Conservation (phyloP, 192 early-diverging fungal species). For the Coemansia sp. region DNA sequence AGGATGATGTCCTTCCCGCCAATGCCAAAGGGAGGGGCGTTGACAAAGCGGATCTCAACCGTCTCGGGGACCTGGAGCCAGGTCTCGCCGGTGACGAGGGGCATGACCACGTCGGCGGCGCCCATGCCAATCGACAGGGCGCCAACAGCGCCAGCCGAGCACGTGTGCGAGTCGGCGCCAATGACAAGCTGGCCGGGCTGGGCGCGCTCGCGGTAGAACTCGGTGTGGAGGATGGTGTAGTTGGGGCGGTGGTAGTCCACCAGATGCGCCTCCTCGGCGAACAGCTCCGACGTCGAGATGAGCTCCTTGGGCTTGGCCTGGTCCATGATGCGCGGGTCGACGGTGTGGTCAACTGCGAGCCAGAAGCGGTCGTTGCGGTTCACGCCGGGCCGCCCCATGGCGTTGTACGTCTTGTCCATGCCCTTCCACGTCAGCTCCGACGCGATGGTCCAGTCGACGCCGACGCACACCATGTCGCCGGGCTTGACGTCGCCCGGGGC, state of each 20-base stretch:
- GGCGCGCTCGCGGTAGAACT: conserved; percentile 83
- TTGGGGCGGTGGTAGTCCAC: conserved; percentile 77
- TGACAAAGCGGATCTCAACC: conserved; percentile 75
- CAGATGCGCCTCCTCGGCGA: conserved; percentile 73
- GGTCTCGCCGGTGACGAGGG: conserved; percentile 82
- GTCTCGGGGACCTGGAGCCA: conserved; percentile 85
- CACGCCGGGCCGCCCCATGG: conserved; percentile 73
- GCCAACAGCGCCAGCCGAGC: conserved; percentile 79
- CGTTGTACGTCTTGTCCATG: conserved; percentile 84
- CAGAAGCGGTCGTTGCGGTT: conserved; percentile 83
- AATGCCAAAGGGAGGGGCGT: conserved; percentile 75
- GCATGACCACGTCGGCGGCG: conserved; percentile 82
- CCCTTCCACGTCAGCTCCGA: conserved; percentile 85
- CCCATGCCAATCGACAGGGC: conserved; percentile 81
- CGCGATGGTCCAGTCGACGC: conserved; percentile 82
- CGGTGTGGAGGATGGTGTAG: conserved; percentile 81
- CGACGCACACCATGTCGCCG: conserved; percentile 81
- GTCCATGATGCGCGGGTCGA: conserved; percentile 76
- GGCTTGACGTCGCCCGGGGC: conserved; percentile 71
- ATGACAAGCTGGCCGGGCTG: conserved; percentile 82
- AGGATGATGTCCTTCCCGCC: conserved; percentile 85
- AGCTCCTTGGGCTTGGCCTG: conserved; percentile 70
- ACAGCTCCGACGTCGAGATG: conserved; percentile 65
- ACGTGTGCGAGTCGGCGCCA: conserved; percentile 82
- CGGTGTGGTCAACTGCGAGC: conserved; percentile 81